Evolutionary conservation across 345 rosid species (phyloP).

Genomic region (Nephelium lappaceum): DNA sequence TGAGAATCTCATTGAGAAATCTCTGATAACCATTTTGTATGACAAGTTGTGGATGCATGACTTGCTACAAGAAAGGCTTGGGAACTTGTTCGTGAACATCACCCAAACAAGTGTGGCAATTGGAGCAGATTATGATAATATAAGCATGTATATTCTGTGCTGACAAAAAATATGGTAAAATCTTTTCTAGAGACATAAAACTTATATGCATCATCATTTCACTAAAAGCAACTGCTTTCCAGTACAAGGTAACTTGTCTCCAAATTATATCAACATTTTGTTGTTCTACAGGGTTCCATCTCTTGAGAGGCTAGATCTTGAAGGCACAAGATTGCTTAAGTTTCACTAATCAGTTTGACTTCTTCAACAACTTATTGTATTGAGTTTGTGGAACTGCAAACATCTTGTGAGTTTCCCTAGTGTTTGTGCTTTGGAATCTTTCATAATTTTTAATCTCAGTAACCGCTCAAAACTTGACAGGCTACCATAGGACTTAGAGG

Average conservation of each 20-base stretch:
- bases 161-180: conserved; percentile 10
- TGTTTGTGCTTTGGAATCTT: not conserved
- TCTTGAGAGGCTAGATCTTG: not conserved
- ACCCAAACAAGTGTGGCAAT: not conserved
- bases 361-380: not conserved
- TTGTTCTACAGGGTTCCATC: not conserved
- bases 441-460: not conserved
- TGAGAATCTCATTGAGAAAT: conserved; percentile 6
- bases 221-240: too few relatives aligned
- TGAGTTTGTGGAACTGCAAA: not conserved
- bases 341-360: not conserved
- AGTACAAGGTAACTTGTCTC: too few relatives aligned
- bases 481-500: not conserved
- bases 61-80: conserved; percentile 8
- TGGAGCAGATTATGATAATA: conserved; percentile 18
- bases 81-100: conserved; percentile 5
- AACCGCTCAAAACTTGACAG: not conserved
- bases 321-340: not conserved
- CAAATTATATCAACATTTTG: too few relatives aligned
- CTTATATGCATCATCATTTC: too few relatives aligned
- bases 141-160: conserved; percentile 6
- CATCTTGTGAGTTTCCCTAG: not conserved
- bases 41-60: conserved; percentile 12
- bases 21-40: conserved; percentile 14
- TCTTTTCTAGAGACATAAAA: not conserved